A percentile compares a stretch with the other conserved stretches of the same genome.
Evolutionary conservation across 2,329 filamentous ascomycete genomes (phyloP).

Genomic region (Daldinia sp.): DNA sequence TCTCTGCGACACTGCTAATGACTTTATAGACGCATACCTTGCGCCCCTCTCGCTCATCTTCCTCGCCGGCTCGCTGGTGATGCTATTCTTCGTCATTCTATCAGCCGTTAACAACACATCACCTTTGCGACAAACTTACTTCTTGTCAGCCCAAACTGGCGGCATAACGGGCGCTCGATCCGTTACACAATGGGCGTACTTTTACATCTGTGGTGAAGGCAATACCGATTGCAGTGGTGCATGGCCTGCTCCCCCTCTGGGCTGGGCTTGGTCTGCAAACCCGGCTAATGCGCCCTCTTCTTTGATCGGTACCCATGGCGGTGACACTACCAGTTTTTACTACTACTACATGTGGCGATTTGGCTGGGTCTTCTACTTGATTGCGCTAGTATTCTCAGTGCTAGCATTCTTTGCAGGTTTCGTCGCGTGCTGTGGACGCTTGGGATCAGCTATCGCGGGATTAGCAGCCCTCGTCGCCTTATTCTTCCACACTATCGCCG

Average conservation of each 20-base stretch:
- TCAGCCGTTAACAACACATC: constrained; percentile 58
- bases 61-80: constrained; percentile 59
- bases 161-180: constrained; percentile 74
- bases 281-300: constrained; percentile 54
- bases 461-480: constrained; percentile 66
- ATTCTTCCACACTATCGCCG: constrained; percentile 73
- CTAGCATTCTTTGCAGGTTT: constrained; percentile 73
- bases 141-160: constrained; percentile 80
- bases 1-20: background rate
- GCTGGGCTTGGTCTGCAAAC: constrained; percentile 71
- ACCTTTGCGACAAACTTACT: constrained; percentile 79
- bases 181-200: constrained; percentile 87
- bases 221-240: constrained; percentile 71
- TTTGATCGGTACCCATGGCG: constrained; percentile 63
- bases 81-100: constrained; percentile 68
- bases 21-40: constrained; percentile 26
- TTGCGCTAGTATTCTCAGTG: constrained; percentile 81
- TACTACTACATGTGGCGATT: constrained; percentile 91
- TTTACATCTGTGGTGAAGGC: constrained; percentile 76
- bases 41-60: constrained; percentile 51
- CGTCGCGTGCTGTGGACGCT: constrained; percentile 73
- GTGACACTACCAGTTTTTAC: constrained; percentile 61
- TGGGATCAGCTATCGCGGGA: constrained; percentile 73
- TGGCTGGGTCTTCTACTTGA: constrained; percentile 89
- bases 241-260: constrained; percentile 71